Base-by-base conservation (phyloP, 441 rosid genomes). In the Rhodomyrtus psidioides region DNA sequence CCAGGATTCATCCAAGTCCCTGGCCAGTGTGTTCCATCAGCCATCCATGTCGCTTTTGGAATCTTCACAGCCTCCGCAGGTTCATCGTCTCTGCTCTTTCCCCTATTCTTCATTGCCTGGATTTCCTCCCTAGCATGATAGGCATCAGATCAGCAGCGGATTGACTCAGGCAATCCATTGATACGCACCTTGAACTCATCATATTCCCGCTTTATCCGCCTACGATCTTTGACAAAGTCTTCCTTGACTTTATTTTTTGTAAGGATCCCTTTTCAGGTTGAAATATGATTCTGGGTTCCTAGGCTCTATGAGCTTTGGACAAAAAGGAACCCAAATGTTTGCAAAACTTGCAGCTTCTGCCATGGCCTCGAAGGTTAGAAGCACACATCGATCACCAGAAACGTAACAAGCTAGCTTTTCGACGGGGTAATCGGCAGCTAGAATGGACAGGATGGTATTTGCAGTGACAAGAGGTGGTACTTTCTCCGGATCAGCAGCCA, bases 391-490 rank as follows among this genome's bases (percentile, higher is more conserved):
- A 88, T 96, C 98, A 70, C 95, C 99, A 83, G 98, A 96, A 83
- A 96, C 97, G 89, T 96, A 96, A 88, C 99, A 96, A 84, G 99
- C 91, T 86, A 96, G 96, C 90, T 96, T 96, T 89, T 96, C 99
- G 14, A 95, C 96, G 7, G 98, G 99, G 85, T 94, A 96, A 84
- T 94, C 91, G 83, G 94, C 96, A 79, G 98, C 99, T 5, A 96
- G 93, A 88, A 96, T 96, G 57, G 99, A 96, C 65, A 96, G 88
- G 83, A 96, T 95, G 42, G 99, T 96, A 91, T 96, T 96, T 83
- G 98, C 94, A 74, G 98, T 96, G 84, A 96, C 99, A 86, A 96
- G 99, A 81, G 98, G 99, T 16, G 99, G 99, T 88, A 95, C 99
- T 88, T 96, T 96, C 88, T 95, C 98, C 6, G 99, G 99, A 90